phyloP scores from a whole-genome alignment of 1,284 basidiomycete species.

The Lignosus rhinocerotis region DNA sequence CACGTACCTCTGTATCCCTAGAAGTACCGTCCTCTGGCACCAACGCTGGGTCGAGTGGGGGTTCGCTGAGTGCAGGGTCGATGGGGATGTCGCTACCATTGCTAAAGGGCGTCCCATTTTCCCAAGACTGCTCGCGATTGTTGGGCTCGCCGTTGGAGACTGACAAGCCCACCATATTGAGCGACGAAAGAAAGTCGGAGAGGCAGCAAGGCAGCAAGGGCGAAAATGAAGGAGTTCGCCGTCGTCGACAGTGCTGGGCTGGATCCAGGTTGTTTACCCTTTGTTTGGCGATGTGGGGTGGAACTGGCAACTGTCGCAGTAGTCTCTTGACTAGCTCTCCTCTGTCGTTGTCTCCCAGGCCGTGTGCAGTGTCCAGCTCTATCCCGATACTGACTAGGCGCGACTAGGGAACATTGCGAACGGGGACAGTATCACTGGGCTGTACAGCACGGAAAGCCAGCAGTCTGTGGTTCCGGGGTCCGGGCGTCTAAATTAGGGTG shows the following conservation, averaged over 20 bases:
- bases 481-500: background rate
- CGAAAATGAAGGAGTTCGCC: conserved; percentile 23
- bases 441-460: background rate
- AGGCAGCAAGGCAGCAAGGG: conserved; percentile 8
- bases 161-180: conserved; percentile 57
- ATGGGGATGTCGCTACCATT: conserved; percentile 66
- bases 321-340: background rate
- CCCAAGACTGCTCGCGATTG: conserved; percentile 54
- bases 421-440: background rate
- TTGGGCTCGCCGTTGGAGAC: conserved; percentile 51
- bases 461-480: conserved; percentile 13
- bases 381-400: background rate
- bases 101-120: conserved; percentile 55
- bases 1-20: conserved; percentile 28
- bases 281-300: conserved; percentile 31
- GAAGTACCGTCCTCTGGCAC: conserved; percentile 34
- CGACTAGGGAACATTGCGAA: background rate
- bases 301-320: conserved; percentile 6
- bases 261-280: conserved; percentile 32
- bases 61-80: conserved; percentile 62
- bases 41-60: conserved; percentile 53
- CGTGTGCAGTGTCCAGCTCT: background rate
- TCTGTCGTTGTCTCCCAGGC: background rate
- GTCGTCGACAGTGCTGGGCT: conserved; percentile 34
- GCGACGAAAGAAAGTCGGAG: conserved; percentile 7